phyloP scores from a whole-genome alignment of 73 alveolate species.

The Paramecium sonneborni region DNA sequence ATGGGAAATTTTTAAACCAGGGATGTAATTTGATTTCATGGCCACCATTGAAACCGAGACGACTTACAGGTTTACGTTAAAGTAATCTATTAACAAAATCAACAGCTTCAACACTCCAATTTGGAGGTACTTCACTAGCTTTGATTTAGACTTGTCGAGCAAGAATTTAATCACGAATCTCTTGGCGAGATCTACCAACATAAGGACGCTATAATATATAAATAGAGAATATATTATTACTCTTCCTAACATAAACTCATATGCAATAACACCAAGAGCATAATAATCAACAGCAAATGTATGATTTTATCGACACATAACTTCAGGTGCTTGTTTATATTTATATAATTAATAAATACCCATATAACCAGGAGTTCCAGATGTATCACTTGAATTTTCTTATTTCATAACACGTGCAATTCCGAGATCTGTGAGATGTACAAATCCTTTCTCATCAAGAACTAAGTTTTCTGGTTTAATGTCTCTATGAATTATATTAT shows the following conservation, averaged over 20 bases:
- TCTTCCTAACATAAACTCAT: slow-evolving; percentile 80
- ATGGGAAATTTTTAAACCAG: slow-evolving; percentile 88
- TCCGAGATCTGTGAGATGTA: slow-evolving; percentile 80
- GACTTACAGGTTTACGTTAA: slow-evolving; percentile 84
- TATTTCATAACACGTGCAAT: slow-evolving; percentile 74
- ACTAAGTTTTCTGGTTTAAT: slow-evolving; percentile 87
- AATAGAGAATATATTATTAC: background rate
- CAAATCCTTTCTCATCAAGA: slow-evolving; percentile 77
- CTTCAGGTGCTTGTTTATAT: slow-evolving; percentile 84
- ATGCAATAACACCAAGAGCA: slow-evolving; percentile 86
- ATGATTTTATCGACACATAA: slow-evolving; percentile 81
- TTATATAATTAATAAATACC: background rate
- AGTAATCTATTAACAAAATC: slow-evolving; percentile 82
- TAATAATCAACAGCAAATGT: slow-evolving; percentile 77
- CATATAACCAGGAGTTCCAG: slow-evolving; percentile 67
- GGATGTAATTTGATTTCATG: slow-evolving; percentile 85
- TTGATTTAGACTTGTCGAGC: slow-evolving; percentile 76
- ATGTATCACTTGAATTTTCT: slow-evolving; percentile 65
- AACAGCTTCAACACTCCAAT: slow-evolving; percentile 83
- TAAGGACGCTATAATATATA: slow-evolving; percentile 72
- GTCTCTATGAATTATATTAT: slow-evolving; percentile 82
- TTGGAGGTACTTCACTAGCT: slow-evolving; percentile 70
- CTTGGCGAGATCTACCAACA: slow-evolving; percentile 77
- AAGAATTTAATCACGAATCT: slow-evolving; percentile 76
- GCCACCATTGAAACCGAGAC: slow-evolving; percentile 90